Evolutionary conservation across 225 moss, liverwort and hornwort genomes (phyloP), one percentile per base, ranked within the genome.

Genomic region (Bryoerythrophyllum caledonicum): DNA sequence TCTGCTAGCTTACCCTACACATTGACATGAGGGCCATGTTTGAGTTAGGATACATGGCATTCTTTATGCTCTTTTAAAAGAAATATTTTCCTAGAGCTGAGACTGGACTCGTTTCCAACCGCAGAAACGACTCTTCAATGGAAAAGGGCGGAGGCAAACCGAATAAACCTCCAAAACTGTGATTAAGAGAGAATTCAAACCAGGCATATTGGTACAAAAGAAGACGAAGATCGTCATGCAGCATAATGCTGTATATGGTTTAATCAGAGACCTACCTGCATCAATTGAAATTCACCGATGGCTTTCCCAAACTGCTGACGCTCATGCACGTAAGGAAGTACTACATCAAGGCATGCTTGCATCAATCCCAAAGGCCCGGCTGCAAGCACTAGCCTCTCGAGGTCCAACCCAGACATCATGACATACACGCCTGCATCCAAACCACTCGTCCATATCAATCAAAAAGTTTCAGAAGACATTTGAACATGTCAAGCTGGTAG

Each of bases 361-460:
- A 99, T 99, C 83, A 99, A 78, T 16, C 97, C 97, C 71, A 99
- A 76, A 55, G 97, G 97, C 27, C 97, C 94, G 34, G 94, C 94
- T 71, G 94, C 91, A 79, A 99, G 82, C 57, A 99, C 94, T 67
- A 99, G 78, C 79, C 97, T 93, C 85, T 99, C 97, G 72, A 94
- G 82, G 76, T 99, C 97, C 79, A 99, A 79, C 49, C 97, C 97
- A 71, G 94, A 99, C 97, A 99, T 99, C 97, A 99, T 94, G 43
- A 99, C 91, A 72, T 99, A 99, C 71, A 99, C 97, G 75, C 97
- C 94, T 99, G 90, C 78, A 81, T 67, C 34, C 81, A 81, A 65
- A 74, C n/a, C 54, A 32, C 40, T 44, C 28, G 78, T 75, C 57
- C 34, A 52, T 27, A 30, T 72, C 15, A 67, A 44, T 76, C 59